Base-by-base conservation (phyloP, 2,329 filamentous ascomycete genomes). In the Colletotrichum cordylinicola region DNA sequence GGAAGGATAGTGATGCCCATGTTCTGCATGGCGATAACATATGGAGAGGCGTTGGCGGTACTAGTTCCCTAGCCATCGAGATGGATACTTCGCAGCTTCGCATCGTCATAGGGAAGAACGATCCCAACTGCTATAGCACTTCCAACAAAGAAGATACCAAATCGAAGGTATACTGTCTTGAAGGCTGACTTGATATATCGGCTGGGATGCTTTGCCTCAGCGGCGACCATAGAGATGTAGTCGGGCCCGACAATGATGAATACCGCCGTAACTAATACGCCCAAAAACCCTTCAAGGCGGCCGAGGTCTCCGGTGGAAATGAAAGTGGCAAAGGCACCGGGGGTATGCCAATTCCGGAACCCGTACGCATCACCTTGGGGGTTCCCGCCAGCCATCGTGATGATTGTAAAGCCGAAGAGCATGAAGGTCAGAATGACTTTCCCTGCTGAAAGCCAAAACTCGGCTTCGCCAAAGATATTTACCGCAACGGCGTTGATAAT, bases 231-330 rank as follows among this genome's bases (percentile, higher is more conserved):
- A 67, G 91, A 91, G 65, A 93, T 92, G 37, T 89, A 91, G 81
- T 93, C 92, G 4, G 91, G 93, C 67, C 91, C 92, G 39, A 91
- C 90, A 69, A 94, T 88, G 33, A 90, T 91, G 82, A 93, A 94
- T 72, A 87, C 87, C 18, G 91, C 92, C 77, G 90, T 90, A 81
- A 94, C 94, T 60, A 94, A 84, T 72, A 92, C 93, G 73, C 90
- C 90, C 35, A 95, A 85, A 81, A 95, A 95, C 4, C 94, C 94
- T 24, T 95, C 88, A 79, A 94, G 95, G 66, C 89, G 89, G 48
- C 94, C 94, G 0, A 94, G 86, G 55, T 88, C 80, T 6, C 93
- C 93, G 0, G 85, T 48, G 5, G 70, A 73, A 24, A 72, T 65
- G 52, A 76, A 77, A 4, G 64, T 43, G 13, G 74, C 70, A 27